Percentiles rank a stretch among this genome's conserved stretches.
Conservation (phyloP, 1,139 yeast species). For the Taphrina populina region DNA sequence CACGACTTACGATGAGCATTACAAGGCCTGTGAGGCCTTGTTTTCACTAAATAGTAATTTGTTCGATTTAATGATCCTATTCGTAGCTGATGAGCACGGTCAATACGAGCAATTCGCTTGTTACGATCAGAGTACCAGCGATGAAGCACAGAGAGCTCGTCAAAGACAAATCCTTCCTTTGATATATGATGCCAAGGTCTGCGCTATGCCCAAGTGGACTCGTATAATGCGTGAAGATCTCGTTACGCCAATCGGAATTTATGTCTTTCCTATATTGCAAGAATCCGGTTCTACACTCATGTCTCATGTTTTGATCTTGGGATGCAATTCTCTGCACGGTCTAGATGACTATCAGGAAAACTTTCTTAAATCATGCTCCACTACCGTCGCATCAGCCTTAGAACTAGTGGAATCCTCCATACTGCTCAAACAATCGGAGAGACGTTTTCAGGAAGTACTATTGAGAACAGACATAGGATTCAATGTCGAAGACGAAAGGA, state of each 20-base stretch:
- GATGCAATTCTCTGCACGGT: background rate
- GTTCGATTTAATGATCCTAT: background rate
- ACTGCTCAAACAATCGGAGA: background rate
- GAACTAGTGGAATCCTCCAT: background rate
- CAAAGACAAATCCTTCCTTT: no score
- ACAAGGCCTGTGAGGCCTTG: no score
- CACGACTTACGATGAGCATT: background rate
- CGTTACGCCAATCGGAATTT: no score
- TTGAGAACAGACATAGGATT: slow-evolving; percentile 1
- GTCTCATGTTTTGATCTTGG: background rate
- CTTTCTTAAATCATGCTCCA: slow-evolving; percentile 4
- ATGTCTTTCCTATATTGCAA: background rate
- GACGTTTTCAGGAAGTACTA: slow-evolving; percentile 6
- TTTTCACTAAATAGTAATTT: no score
- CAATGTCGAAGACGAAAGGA: slow-evolving; percentile 13
- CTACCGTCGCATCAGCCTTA: background rate
- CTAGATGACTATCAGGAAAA: background rate
- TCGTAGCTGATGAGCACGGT: background rate
- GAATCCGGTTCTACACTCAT: background rate
- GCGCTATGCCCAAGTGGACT: no score
- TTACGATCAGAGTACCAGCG: no score
- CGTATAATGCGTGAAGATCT: no score
- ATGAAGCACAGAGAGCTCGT: no score
- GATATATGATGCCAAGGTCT: no score
- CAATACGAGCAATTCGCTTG: background rate